Evolutionary conservation across 148 eudicot genomes (phyloP).

Genomic region (Vaccinium myrtillus): DNA sequence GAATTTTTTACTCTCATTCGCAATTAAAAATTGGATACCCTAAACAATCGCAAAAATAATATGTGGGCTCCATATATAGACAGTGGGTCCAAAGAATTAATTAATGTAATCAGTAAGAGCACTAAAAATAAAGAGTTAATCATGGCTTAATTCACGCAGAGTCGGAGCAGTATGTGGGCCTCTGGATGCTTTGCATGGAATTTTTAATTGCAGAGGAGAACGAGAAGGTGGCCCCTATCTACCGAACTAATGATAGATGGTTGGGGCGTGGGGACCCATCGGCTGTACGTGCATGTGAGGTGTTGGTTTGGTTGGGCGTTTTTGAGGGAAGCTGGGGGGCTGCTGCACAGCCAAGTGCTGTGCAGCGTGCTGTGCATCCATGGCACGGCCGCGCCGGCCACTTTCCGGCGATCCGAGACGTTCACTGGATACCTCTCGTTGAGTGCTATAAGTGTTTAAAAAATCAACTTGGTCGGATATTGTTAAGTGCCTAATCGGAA

Average conservation of each 20-base stretch:
- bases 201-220: neutral
- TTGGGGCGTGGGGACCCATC: neutral
- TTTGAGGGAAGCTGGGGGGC: no score
- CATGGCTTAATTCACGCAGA: neutral
- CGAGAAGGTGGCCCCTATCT: neutral
- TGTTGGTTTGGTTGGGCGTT: slow-evolving; percentile 1
- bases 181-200: neutral
- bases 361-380: no score
- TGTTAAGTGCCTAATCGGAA: no score
- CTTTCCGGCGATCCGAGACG: no score
- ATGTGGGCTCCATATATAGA: neutral
- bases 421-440: no score
- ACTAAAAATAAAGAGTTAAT: neutral
- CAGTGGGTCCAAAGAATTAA: neutral
- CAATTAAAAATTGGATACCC: neutral
- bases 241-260: neutral
- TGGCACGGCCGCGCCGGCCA: no score
- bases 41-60: neutral
- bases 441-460: no score
- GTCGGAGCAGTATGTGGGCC: neutral
- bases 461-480: no score
- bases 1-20: neutral
- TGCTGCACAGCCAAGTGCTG: no score
- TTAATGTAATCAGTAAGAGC: neutral
- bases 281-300: neutral